Evolutionary conservation across 495 filamentous ascomycete genomes (phyloP), one percentile per base, ranked within the genome.

Genomic region (Chaetomium cochliodes): DNA sequence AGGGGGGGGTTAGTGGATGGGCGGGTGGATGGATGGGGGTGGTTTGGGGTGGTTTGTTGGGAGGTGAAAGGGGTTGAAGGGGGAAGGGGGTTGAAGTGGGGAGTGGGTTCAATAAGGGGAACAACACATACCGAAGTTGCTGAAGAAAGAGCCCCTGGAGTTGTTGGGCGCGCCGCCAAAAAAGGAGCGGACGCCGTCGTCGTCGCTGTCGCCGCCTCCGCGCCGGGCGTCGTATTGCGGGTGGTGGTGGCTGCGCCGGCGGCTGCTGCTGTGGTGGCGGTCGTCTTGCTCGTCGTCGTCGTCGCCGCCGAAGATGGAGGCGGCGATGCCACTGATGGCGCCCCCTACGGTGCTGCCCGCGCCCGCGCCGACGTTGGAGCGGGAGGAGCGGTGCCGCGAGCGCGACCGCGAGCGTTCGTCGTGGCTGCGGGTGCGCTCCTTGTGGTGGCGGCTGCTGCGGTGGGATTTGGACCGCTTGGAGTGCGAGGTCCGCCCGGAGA

Each of bases 1-100:
- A 8, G 62, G 15, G 15, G 37, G 46, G 11, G 39, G 46, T 65
- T 42, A 46, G 50, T 42, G n/a, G 41, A 12, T 77, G 80, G 67
- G 80, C 71, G 63, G 87, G 2, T 30, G 76, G 72, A 85, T 88
- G 54, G 83, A 3, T 30, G 85, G 22, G 78, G 33, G 3, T 37
- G 33, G 5, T 37, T 37, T 37, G 71, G 63, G 87, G 28, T 2
- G 76, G 72, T 85, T 88, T 54, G 83, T 5, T 5, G 85, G 20
- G 78, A 75, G 55, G 84, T n/a, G n/a, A n/a, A n/a, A n/a, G n/a
- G n/a, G n/a, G n/a, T n/a, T n/a, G n/a, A n/a, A 82, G 16, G 86
- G 83, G 78, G 80, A 30, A 15, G 26, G 15, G 15, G 13, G 23
- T 8, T n/a, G n/a, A n/a, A 82, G 16, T 86, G 83, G 78, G 80